Conservation (phyloP, 2,329 filamentous ascomycete species). For the Cordyceps javanica region DNA sequence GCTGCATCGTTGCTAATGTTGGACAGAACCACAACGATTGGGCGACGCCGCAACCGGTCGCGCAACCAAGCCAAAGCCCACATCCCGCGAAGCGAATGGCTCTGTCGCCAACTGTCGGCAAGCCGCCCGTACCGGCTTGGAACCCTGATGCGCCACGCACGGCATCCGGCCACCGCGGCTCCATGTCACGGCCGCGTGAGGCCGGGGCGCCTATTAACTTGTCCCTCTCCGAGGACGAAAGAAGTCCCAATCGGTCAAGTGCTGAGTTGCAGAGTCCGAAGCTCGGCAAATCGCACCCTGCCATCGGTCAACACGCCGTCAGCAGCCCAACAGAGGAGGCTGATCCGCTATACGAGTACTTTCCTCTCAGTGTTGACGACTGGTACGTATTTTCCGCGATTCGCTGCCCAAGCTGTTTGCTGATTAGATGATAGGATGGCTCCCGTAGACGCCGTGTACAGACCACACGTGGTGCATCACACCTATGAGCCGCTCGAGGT, state of each 20-base stretch:
- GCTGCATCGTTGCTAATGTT: constrained; percentile 14
- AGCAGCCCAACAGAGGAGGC: constrained; percentile 67
- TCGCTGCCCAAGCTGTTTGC: background rate
- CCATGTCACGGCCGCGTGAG: constrained; percentile 12
- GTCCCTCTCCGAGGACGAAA: constrained; percentile 55
- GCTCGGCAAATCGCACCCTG: constrained; percentile 32
- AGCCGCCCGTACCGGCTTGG: constrained; percentile 50
- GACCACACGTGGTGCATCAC: constrained; percentile 91
- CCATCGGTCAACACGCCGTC: constrained; percentile 32
- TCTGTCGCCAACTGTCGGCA: constrained; percentile 43
- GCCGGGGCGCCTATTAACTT: constrained; percentile 38
- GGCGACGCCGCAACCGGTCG: constrained; percentile 34
- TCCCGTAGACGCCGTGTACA: constrained; percentile 82
- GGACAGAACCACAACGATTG: constrained; percentile 37
- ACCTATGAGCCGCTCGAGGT: constrained; percentile 64
- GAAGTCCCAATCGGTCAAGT: constrained; percentile 46
- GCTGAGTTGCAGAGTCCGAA: constrained; percentile 47
- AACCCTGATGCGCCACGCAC: constrained; percentile 27
- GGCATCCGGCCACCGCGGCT: constrained; percentile 16
- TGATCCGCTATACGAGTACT: constrained; percentile 90
- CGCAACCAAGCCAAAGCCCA: constrained; percentile 32
- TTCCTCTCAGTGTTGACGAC: constrained; percentile 83
- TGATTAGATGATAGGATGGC: constrained; percentile 54
- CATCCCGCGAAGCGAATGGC: constrained; percentile 48
- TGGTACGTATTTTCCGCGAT: constrained; percentile 46